Conservation (phyloP, 2,329 filamentous ascomycete species). For the Xylaria sp. region DNA sequence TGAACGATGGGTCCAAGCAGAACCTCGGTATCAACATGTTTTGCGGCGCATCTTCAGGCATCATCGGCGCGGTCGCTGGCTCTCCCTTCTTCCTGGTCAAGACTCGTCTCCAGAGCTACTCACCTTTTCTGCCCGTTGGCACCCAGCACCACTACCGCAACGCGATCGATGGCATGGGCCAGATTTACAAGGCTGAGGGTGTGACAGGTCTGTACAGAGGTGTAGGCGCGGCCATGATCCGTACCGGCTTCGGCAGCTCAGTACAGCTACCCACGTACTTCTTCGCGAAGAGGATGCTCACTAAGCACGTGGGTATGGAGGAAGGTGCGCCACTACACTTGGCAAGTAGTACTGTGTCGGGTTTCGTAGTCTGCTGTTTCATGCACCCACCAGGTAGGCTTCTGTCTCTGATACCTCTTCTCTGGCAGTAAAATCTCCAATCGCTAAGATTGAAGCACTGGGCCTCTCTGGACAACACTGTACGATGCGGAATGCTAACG, state of each 20-base stretch:
- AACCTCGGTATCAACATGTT: slow-evolving; percentile 93
- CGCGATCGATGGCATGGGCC: slow-evolving; percentile 81
- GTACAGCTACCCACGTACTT: slow-evolving; percentile 98
- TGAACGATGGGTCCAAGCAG: slow-evolving; percentile 78
- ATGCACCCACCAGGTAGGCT: slow-evolving; percentile 92
- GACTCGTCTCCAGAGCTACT: slow-evolving; percentile 93
- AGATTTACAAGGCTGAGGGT: slow-evolving; percentile 83
- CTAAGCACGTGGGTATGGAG: slow-evolving; percentile 85
- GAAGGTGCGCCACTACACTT: slow-evolving; percentile 91
- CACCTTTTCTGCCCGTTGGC: slow-evolving; percentile 89
- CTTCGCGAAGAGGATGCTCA: slow-evolving; percentile 88
- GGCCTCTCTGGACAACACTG: not conserved
- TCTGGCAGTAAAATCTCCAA: slow-evolving; percentile 23
- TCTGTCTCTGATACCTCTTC: not conserved
- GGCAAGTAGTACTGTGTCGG: slow-evolving; percentile 86
- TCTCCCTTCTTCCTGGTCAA: slow-evolving; percentile 99
- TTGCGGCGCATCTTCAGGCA: slow-evolving; percentile 86
- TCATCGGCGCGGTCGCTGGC: slow-evolving; percentile 90
- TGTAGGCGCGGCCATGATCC: slow-evolving; percentile 91
- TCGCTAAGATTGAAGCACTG: not conserved
- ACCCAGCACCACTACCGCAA: slow-evolving; percentile 96
- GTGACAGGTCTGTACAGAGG: slow-evolving; percentile 86
- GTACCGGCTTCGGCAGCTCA: slow-evolving; percentile 94
- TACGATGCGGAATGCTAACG: slow-evolving; percentile 11
- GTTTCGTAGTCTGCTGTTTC: slow-evolving; percentile 95